Evolutionary conservation across 768 basidiomycete genomes (phyloP), one percentile per base, ranked within the genome.

Genomic region (Naganishia vaughanmartiniae): DNA sequence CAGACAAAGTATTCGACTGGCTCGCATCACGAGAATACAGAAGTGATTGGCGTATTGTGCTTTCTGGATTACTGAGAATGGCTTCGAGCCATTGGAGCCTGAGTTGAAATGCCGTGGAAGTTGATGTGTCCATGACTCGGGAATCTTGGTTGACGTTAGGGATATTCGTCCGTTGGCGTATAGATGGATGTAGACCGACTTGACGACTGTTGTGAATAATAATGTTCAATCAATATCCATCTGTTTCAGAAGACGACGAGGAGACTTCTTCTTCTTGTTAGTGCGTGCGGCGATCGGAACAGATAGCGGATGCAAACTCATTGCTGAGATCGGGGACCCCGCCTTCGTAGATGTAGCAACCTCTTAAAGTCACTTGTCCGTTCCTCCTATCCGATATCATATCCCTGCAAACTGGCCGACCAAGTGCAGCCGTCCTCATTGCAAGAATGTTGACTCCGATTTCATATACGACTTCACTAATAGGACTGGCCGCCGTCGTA

Each of bases 21-120:
- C 24, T 17, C 9, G 39, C 2, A 45, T 63, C 39, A 24, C 42
- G 24, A 12, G 30, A 17, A 24, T 17, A 24, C 26, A 63, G 42
- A 42, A 30, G 24, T 4, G 60, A 63, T 45, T 42, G 60, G 11
- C 28, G 60, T 17, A 63, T 21, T 39, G 60, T 63, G n/a, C 36
- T 34, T 45, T 26, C 24, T 9, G 60, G 60, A 28, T 30, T 63
- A 15, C 24, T 45, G 39, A 63, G 60, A 26, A 63, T 63, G 4
- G 60, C 60, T 45, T 63, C 60, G 39, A 63, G 60, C 60, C 60
- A 63, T 45, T 63, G 60, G 1, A 63, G 33, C 15, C 60, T 39
- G 26, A 63, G 60, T 4, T 63, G 60, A 42, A 63, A 63, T 1
- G 60, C 60, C 14, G 60, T 63, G 24, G 39, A 45, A 10, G 31